Percentiles rank a stretch among this genome's conserved stretches.
These are phyloP conservation scores for Clavariopsis aquatica DNA, from an alignment of 495 filamentous ascomycete species.

Conservation along the genomic window DNA sequence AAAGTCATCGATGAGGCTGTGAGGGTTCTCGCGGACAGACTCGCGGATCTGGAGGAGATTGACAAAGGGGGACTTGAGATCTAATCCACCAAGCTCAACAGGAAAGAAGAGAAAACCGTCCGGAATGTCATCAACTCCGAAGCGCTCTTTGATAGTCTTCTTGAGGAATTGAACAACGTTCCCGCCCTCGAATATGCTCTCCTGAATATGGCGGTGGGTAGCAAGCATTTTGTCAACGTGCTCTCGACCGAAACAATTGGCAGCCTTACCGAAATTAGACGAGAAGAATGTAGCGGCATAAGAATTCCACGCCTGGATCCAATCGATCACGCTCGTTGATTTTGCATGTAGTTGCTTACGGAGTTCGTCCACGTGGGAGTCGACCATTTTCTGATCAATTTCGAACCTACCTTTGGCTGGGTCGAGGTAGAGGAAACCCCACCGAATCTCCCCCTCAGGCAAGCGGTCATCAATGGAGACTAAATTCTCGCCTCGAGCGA, in stretches of 20 bases:
- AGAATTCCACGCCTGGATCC: slow-evolving; percentile 66
- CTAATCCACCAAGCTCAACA: slow-evolving; percentile 42
- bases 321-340: slow-evolving; percentile 59
- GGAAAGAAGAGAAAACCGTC: slow-evolving; percentile 66
- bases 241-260: slow-evolving; percentile 62
- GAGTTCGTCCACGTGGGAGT: slow-evolving; percentile 63
- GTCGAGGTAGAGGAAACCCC: slow-evolving; percentile 66
- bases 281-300: slow-evolving; percentile 66
- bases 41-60: slow-evolving; percentile 36
- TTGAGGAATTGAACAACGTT: slow-evolving; percentile 63
- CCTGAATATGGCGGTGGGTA: slow-evolving; percentile 62
- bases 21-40: slow-evolving; percentile 44
- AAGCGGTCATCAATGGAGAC: slow-evolving; percentile 40
- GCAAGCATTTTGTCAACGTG: slow-evolving; percentile 66
- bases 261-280: slow-evolving; percentile 65
- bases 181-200: slow-evolving; percentile 52
- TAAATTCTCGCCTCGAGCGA: slow-evolving; percentile 39
- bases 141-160: slow-evolving; percentile 54
- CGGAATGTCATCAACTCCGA: slow-evolving; percentile 58
- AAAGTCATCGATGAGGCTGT: slow-evolving; percentile 50
- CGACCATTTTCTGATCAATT: slow-evolving; percentile 64
- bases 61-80: slow-evolving; percentile 43
- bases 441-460: slow-evolving; percentile 62
- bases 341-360: slow-evolving; percentile 59
- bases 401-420: slow-evolving; percentile 56